Conservation (phyloP, 2,329 filamentous ascomycete species). For the Aotearoamyces nothofagi region DNA sequence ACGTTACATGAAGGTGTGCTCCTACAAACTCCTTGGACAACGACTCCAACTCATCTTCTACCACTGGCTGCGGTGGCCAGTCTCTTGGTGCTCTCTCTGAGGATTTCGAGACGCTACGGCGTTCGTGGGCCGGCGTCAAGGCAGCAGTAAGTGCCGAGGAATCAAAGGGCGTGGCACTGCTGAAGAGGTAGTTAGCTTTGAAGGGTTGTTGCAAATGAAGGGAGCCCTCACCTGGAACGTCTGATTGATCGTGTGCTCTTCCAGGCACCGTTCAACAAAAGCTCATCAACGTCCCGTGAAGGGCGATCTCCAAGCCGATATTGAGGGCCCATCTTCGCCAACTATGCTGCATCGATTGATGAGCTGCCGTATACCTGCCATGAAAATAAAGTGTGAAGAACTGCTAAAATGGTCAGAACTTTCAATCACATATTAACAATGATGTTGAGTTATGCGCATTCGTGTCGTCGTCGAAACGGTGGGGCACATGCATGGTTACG, state of each 20-base stretch:
- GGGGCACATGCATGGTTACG: too few relatives aligned
- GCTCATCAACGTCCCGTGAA: slow-evolving; percentile 1
- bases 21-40: slow-evolving; percentile 1
- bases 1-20: not conserved
- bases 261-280: slow-evolving; percentile 12
- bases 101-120: not conserved
- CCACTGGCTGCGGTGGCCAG: slow-evolving; percentile 1
- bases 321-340: too few relatives aligned
- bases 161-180: not conserved
- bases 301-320: too few relatives aligned
- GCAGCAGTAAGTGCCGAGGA: not conserved
- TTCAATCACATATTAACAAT: too few relatives aligned
- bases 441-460: too few relatives aligned
- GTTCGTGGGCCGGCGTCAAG: not conserved
- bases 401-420: too few relatives aligned
- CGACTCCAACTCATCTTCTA: slow-evolving; percentile 2
- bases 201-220: not conserved
- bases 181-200: not conserved
- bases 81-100: not conserved
- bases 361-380: too few relatives aligned
- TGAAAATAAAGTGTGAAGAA: too few relatives aligned
- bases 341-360: too few relatives aligned
- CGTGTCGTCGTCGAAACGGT: too few relatives aligned
- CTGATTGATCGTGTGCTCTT: not conserved
- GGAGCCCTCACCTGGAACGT: not conserved